Evolutionary conservation across 345 rosid species (phyloP).

Genomic region (Hibiscus mutabilis): DNA sequence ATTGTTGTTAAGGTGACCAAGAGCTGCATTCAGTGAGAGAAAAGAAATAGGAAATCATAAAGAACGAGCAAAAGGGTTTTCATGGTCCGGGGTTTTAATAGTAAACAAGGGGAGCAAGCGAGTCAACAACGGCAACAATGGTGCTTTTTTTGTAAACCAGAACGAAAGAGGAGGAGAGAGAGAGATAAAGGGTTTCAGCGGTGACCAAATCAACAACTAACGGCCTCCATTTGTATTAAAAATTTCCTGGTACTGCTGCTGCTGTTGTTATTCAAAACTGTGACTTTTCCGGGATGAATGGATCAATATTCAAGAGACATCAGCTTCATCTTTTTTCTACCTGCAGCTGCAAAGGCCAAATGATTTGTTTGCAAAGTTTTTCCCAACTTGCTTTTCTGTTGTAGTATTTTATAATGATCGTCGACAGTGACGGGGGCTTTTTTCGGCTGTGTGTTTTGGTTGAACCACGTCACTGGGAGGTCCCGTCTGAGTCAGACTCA

Average conservation of each 20-base stretch:
- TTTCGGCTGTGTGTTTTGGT: background rate
- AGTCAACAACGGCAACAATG: constrained; percentile 21
- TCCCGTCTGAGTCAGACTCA: constrained; percentile 4
- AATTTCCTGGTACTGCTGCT: background rate
- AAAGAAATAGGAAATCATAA: background rate
- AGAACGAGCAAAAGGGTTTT: background rate
- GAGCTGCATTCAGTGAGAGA: constrained; percentile 5
- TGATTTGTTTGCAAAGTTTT: background rate
- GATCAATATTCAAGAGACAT: background rate
- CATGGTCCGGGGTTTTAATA: constrained; percentile 8
- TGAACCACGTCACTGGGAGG: background rate
- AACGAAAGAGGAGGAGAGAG: no score
- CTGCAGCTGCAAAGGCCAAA: background rate
- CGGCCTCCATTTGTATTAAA: background rate
- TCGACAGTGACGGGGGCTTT: background rate
- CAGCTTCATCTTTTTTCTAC: background rate
- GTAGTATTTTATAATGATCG: constrained; percentile 1
- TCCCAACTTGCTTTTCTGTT: background rate
- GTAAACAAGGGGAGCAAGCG: background rate
- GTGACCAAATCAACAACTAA: constrained; percentile 15
- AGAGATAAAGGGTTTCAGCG: background rate
- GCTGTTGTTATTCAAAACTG: background rate
- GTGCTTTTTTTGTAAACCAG: constrained; percentile 21
- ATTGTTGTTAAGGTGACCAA: background rate
- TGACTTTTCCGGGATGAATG: background rate